Conservation (phyloP, 352 stramenopile genomes). For the Globisporangium echinulatum region DNA sequence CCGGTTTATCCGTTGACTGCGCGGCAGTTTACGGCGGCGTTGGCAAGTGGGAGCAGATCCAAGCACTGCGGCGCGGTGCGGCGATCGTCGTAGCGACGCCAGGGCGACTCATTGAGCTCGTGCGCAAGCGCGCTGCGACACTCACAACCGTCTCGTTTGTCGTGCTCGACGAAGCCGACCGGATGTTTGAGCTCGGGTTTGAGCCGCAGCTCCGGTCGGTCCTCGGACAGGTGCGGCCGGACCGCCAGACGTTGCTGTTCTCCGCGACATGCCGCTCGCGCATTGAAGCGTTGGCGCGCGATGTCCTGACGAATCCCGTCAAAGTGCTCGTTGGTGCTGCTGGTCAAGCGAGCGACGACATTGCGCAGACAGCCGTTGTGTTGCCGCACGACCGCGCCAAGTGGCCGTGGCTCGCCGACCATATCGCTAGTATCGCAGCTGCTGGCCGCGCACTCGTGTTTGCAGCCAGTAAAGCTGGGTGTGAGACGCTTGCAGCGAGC, state of each 20-base stretch:
- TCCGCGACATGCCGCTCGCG: conserved; percentile 77
- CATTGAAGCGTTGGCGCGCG: conserved; percentile 63
- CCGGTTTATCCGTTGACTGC: conserved; percentile 40
- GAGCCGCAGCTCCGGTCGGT: conserved; percentile 78
- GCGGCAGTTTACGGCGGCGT: conserved; percentile 74
- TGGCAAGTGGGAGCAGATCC: conserved; percentile 82
- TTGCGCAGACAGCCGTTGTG: conserved; percentile 76
- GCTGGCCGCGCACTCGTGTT: conserved; percentile 86
- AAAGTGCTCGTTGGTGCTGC: conserved; percentile 76
- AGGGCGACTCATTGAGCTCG: conserved; percentile 78
- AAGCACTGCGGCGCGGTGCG: conserved; percentile 59
- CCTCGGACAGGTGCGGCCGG: conserved; percentile 75
- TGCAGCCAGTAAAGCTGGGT: conserved; percentile 77
- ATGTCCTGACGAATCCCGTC: conserved; percentile 76
- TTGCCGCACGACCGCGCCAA: conserved; percentile 69
- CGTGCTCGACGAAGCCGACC: conserved; percentile 85
- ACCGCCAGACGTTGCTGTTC: conserved; percentile 86
- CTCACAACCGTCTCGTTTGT: conserved; percentile 79
- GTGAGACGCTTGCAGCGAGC: conserved; percentile 77
- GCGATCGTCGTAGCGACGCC: conserved; percentile 80
- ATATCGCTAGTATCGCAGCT: conserved; percentile 43
- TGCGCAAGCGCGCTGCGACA: conserved; percentile 59
- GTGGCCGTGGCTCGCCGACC: conserved; percentile 80
- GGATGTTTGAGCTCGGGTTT: conserved; percentile 90
- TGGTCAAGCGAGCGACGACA: conserved; percentile 88